Evolutionary conservation across 2,329 filamentous ascomycete species (phyloP), one percentile per base, ranked within the genome.

Genomic region (Aspergillus novoparasiticus): DNA sequence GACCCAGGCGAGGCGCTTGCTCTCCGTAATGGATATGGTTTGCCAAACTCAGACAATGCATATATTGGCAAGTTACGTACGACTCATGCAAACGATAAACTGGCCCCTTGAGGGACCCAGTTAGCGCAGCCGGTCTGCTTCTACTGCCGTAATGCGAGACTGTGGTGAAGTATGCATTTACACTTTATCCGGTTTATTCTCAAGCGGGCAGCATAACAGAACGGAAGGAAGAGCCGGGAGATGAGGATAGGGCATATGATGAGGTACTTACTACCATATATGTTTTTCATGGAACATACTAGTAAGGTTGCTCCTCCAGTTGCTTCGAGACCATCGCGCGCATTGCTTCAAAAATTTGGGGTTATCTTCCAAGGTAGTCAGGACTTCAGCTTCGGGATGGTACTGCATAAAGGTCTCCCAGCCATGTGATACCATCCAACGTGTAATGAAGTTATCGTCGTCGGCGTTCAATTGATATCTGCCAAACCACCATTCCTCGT

Each of bases 331-430:
- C 94, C 94, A 98, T 55, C 94, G 87, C 54, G 94, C 88, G 79
- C 94, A 98, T 80, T 98, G 94, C 75, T 92, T 94, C 67, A 98
- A 83, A 75, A 96, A 98, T 74, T 94, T 96, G 61, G 86, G 83
- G 75, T 94, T 90, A 76, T 94, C 91, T 78, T 97, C 94, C 46
- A 98, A 85, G 3, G 94, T 97, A 30, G 94, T 98, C 81, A 95
- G 89, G 64, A 98, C 90, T 79, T 96, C 92, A 72, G 92, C 96
- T 75, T 96, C 92, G 55, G 86, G 87, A 77, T 97, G 90, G 80
- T 97, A 97, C 81, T 98, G 94, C 78, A 97, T 91, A 84, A 92
- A 94, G 26, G 94, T 97, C 81, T 96, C 93, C 92, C 93, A 96
- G 69, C 90, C 86, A 81, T 97, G 90, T 68, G 89, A 91, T 70